A percentile compares a stretch with the other conserved stretches of the same genome.
Evolutionary conservation across 257 asterid species (phyloP).

Genomic region (Oldenlandia corymbosa): DNA sequence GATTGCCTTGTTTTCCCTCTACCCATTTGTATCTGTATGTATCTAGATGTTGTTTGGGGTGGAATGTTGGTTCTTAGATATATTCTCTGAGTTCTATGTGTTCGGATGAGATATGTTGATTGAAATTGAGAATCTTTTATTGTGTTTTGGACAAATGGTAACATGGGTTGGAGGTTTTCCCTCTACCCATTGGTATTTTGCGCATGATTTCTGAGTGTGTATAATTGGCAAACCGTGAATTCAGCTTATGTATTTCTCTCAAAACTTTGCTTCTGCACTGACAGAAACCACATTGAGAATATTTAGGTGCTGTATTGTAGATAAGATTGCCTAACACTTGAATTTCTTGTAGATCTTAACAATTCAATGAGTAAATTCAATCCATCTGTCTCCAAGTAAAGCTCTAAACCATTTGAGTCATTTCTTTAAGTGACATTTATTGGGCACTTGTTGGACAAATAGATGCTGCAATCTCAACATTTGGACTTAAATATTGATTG

Average conservation of each 20-base stretch:
- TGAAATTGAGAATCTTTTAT: background rate
- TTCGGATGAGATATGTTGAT: background rate
- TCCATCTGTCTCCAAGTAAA: background rate
- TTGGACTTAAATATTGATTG: background rate
- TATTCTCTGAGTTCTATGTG: background rate
- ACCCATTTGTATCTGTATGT: background rate
- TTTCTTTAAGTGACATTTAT: background rate
- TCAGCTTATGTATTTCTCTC: background rate
- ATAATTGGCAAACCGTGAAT: background rate
- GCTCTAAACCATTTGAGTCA: background rate
- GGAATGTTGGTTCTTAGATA: background rate
- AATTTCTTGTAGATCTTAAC: background rate
- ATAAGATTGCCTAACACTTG: background rate
- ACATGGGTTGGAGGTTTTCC: background rate
- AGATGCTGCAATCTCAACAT: background rate
- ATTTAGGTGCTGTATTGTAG: background rate
- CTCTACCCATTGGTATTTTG: background rate
- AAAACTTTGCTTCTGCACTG: background rate
- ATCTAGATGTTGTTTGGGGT: background rate
- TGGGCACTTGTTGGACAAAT: background rate
- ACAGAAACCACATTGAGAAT: background rate
- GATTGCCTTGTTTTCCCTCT: background rate
- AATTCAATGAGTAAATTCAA: background rate
- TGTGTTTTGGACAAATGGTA: background rate
- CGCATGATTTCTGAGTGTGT: background rate